Evolutionary conservation across 148 eudicot genomes (phyloP).

Genomic region (Persicaria maculosa): DNA sequence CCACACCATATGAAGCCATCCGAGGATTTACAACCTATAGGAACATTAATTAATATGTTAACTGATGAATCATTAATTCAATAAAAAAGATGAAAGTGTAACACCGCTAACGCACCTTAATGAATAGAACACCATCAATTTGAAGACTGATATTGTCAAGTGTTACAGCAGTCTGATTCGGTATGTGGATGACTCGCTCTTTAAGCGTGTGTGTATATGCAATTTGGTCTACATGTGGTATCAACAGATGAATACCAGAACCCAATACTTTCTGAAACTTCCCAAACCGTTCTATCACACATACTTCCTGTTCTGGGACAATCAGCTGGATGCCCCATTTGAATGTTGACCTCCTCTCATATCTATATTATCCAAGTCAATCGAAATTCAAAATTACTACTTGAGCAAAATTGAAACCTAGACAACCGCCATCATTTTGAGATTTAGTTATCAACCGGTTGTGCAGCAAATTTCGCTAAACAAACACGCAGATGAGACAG

Average conservation of each 20-base stretch:
- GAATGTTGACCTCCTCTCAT: no score
- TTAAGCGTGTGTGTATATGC: slow-evolving; percentile 83
- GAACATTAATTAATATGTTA: background rate
- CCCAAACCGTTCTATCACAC: no score
- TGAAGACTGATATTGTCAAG: slow-evolving; percentile 75
- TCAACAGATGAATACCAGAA: slow-evolving; percentile 34
- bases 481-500: no score
- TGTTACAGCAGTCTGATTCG: slow-evolving; percentile 79
- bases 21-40: slow-evolving; percentile 70
- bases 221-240: slow-evolving; percentile 65
- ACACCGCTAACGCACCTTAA: slow-evolving; percentile 35
- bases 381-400: no score
- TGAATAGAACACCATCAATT: slow-evolving; percentile 21
- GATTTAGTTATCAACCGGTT: no score
- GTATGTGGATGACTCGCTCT: slow-evolving; percentile 52
- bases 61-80: background rate
- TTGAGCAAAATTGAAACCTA: no score
- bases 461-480: no score
- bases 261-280: no score
- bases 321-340: no score
- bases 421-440: no score
- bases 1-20: slow-evolving; percentile 90
- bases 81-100: background rate
- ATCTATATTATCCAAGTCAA: no score
- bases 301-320: slow-evolving; percentile 60